Evolutionary conservation across 192 early-diverging fungal genomes (phyloP).

Genomic region (Backusella morwellensis): DNA sequence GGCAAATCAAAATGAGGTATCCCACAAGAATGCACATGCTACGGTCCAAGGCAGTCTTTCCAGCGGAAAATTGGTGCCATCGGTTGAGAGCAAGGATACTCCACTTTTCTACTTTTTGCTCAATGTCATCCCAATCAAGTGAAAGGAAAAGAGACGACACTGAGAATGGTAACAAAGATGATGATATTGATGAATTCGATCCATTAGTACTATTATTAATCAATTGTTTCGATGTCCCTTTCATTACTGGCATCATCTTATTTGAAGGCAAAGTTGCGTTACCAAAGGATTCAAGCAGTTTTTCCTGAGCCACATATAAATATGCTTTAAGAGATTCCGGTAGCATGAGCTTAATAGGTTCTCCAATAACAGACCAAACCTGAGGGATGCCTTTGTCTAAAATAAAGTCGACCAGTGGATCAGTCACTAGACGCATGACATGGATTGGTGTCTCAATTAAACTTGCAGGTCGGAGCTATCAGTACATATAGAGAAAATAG

Average conservation of each 20-base stretch:
- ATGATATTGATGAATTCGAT: background rate
- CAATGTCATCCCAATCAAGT: background rate
- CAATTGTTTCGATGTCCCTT: background rate
- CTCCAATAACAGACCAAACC: constrained; percentile 9
- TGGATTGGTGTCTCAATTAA: constrained; percentile 49
- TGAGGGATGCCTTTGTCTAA: constrained; percentile 53
- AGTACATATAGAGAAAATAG: background rate
- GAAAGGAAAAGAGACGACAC: background rate
- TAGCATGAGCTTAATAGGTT: constrained; percentile 7
- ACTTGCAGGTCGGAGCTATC: constrained; percentile 49
- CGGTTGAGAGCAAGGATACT: constrained; percentile 2
- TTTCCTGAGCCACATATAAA: background rate
- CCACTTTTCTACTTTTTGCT: background rate
- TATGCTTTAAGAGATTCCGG: background rate
- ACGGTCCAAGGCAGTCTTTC: constrained; percentile 53
- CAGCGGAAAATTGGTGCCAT: constrained; percentile 46
- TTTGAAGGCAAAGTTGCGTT: background rate
- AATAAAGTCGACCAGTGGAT: constrained; percentile 70
- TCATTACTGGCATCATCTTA: background rate
- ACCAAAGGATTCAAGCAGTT: background rate
- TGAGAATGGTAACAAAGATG: background rate
- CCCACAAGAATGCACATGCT: constrained; percentile 59
- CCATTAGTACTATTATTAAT: background rate
- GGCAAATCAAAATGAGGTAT: constrained; percentile 51
- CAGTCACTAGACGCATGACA: constrained; percentile 57